phyloP scores from a whole-genome alignment of 2,329 filamentous ascomycete species.

The Phyllosticta ampelicida region DNA sequence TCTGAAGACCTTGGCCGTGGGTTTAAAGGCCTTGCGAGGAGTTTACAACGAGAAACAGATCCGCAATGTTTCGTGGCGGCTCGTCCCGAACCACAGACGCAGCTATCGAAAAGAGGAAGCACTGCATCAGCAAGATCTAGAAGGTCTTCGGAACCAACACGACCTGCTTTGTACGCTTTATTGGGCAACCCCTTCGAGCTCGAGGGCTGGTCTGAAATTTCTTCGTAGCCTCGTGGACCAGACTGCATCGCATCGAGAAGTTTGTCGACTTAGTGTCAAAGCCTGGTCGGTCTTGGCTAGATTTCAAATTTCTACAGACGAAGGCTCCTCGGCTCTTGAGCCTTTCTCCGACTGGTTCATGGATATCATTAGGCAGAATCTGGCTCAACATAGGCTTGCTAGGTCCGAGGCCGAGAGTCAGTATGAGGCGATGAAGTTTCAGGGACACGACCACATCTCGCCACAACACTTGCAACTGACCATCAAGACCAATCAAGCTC shows the following conservation, averaged over 20 bases:
- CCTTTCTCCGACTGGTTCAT: constrained; percentile 45
- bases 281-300: constrained; percentile 47
- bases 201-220: constrained; percentile 41
- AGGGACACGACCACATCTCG: constrained; percentile 31
- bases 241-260: constrained; percentile 46
- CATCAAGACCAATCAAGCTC: constrained; percentile 46
- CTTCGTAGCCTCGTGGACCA: constrained; percentile 47
- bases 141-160: constrained; percentile 51
- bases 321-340: constrained; percentile 34
- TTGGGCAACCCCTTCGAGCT: constrained; percentile 43
- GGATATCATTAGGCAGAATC: constrained; percentile 41
- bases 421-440: constrained; percentile 26
- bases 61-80: constrained; percentile 45
- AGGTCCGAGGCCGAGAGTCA: constrained; percentile 49
- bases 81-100: constrained; percentile 51
- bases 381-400: constrained; percentile 45
- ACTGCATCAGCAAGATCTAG: constrained; percentile 42
- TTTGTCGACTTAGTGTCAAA: constrained; percentile 47
- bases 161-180: constrained; percentile 51
- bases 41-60: constrained; percentile 44
- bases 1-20: constrained; percentile 44
- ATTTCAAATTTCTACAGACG: constrained; percentile 46
- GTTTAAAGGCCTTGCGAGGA: constrained; percentile 37
- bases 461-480: constrained; percentile 39
- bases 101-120: constrained; percentile 48